Base-by-base conservation (phyloP, 371 early-diverging fungal species). In the Mucor circinelloides region DNA sequence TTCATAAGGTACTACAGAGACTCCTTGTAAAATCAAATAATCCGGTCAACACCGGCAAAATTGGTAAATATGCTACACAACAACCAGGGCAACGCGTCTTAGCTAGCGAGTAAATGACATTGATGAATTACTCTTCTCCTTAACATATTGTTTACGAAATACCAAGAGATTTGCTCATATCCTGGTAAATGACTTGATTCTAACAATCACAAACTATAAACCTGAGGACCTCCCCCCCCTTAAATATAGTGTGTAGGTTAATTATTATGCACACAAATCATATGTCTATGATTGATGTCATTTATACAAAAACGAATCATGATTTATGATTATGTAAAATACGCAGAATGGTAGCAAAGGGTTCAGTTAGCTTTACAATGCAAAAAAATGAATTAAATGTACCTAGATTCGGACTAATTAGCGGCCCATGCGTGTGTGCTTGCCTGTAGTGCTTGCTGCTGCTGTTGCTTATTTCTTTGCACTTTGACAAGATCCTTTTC, bases 321-420 rank as follows among this genome's bases (percentile, higher is more conserved):
- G 12, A 12, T 10, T 50, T 50, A 25, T 50, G 25, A 23, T 50
- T 50, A 50, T 25, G 50, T 50, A 50, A 50, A 50, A 25, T 13
- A 50, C 21, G 12, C 13, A 25, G 50, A 50, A 44, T 44, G 3
- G 12, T 13, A 25, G 2, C 3, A 10, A 50, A 50, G 25, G 25
- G 50, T 50, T 50, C 50, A 50, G 9, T 50, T 25, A 23, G 23
- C 1, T 8, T 25, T 50, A 2, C 12, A 50, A 50, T 50, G 50
- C 50, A 50, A 50, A 50, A 25, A 50, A 50, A 50, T 50, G 50
- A 50, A 50, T 50, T 50, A 50, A 50, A 50, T 50, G 50, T 23
- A 50, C 25, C 8, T 21, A 25, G 9, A 50, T 13, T 58, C 58
- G 58, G 58, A 58, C 32, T 36, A 58, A 58, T 58, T 58, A 58